Evolutionary conservation across 2,329 filamentous ascomycete species (phyloP).

Genomic region (Dactylellina sp.): DNA sequence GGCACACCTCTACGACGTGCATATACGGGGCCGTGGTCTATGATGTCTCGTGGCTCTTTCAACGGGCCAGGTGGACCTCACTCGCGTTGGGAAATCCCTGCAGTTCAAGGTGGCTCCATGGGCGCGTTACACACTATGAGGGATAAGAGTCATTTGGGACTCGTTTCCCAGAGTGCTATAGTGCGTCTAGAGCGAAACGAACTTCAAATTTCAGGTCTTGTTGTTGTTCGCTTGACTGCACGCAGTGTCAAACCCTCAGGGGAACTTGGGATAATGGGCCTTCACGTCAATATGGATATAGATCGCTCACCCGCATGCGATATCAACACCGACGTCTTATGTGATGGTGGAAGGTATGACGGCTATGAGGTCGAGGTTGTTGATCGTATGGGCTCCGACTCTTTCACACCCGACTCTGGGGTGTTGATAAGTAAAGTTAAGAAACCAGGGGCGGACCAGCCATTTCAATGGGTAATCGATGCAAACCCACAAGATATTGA

Average conservation of each 20-base stretch:
- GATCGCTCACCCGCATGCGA: slow-evolving; percentile 67
- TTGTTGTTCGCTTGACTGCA: slow-evolving; percentile 67
- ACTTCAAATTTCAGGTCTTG: slow-evolving; percentile 65
- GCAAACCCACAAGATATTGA: slow-evolving; percentile 69
- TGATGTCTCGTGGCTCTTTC: slow-evolving; percentile 69
- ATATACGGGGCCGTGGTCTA: slow-evolving; percentile 69
- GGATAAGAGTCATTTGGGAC: slow-evolving; percentile 69
- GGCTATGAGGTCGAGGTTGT: slow-evolving; percentile 69
- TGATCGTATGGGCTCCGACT: slow-evolving; percentile 70
- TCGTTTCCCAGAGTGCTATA: slow-evolving; percentile 65
- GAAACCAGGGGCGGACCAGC: slow-evolving; percentile 63
- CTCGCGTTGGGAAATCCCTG: slow-evolving; percentile 69
- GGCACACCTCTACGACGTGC: slow-evolving; percentile 65
- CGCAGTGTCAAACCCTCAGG: slow-evolving; percentile 65
- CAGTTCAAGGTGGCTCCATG: slow-evolving; percentile 67
- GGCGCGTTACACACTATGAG: slow-evolving; percentile 69
- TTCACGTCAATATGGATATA: slow-evolving; percentile 66
- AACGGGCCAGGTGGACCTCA: slow-evolving; percentile 70
- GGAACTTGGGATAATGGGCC: slow-evolving; percentile 65
- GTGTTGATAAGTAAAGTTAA: slow-evolving; percentile 71
- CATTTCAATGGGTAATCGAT: slow-evolving; percentile 70
- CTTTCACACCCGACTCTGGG: slow-evolving; percentile 68
- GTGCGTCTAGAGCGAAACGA: slow-evolving; percentile 66
- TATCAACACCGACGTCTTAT: slow-evolving; percentile 65
- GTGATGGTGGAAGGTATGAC: slow-evolving; percentile 68